Evolutionary conservation across 2,329 filamentous ascomycete genomes (phyloP).

Genomic region (Botrytis fabae): DNA sequence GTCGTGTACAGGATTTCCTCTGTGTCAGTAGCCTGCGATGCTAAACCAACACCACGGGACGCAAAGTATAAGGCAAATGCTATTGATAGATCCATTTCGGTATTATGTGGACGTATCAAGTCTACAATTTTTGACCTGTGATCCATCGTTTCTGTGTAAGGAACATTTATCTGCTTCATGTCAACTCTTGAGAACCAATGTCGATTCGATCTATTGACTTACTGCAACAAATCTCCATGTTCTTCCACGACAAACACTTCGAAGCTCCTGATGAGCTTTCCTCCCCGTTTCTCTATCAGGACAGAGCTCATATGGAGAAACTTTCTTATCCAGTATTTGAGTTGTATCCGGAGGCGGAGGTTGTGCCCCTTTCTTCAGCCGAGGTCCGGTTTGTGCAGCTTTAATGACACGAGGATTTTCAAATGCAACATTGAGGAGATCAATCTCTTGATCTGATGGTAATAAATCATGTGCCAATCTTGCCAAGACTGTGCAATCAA

Average conservation of each 20-base stretch:
- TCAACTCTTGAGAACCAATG: slow-evolving; percentile 27
- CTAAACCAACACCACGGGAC: slow-evolving; percentile 64
- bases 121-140: slow-evolving; percentile 70
- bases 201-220: slow-evolving; percentile 35
- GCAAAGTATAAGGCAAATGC: slow-evolving; percentile 94
- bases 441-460: slow-evolving; percentile 67
- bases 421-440: slow-evolving; percentile 94
- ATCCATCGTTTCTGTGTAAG: slow-evolving; percentile 70
- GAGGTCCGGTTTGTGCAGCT: slow-evolving; percentile 48
- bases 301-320: slow-evolving; percentile 71
- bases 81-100: slow-evolving; percentile 98
- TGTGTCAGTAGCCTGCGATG: slow-evolving; percentile 25
- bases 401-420: slow-evolving; percentile 80
- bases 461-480: slow-evolving; percentile 77
- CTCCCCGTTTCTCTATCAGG: slow-evolving; percentile 89
- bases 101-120: slow-evolving; percentile 90
- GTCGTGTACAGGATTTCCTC: slow-evolving; percentile 56
- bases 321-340: not conserved
- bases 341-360: not conserved
- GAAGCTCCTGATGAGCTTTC: slow-evolving; percentile 74
- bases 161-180: slow-evolving; percentile 67
- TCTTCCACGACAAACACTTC: slow-evolving; percentile 65
- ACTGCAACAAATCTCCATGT: slow-evolving; percentile 80
- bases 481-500: slow-evolving; percentile 89
- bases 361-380: slow-evolving; percentile 25